Conservation (phyloP, 2,329 filamentous ascomycete species). For the Microcyclospora tardicrescens region DNA sequence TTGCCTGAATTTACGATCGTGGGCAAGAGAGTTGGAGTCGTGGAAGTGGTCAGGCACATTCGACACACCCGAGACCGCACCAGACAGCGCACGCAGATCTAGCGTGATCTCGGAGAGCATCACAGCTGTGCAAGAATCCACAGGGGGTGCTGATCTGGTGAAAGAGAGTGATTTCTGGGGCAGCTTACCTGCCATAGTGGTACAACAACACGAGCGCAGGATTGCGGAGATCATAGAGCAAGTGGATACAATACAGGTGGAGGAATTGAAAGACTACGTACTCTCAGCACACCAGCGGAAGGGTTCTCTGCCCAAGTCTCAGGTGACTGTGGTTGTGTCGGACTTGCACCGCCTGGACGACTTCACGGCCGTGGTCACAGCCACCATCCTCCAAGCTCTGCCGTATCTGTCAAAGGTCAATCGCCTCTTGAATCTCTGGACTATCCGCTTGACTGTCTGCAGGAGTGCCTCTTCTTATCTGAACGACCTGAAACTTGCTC, state of each 20-base stretch:
- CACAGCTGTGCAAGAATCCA: conserved; percentile 2
- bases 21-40: conserved; percentile 57
- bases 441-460: conserved; percentile 59
- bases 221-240: conserved; percentile 60
- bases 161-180: conserved; percentile 48
- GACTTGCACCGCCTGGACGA: conserved; percentile 53
- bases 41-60: conserved; percentile 47
- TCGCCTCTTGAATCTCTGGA: conserved; percentile 65
- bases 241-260: conserved; percentile 58
- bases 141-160: conserved; percentile 12
- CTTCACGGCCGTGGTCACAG: conserved; percentile 77
- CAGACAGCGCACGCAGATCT: conserved; percentile 15
- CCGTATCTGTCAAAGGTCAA: conserved; percentile 66
- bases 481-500: conserved; percentile 48
- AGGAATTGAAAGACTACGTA: conserved; percentile 82
- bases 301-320: not conserved
- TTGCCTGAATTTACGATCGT: conserved; percentile 57
- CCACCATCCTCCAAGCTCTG: conserved; percentile 78
- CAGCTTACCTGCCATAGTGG: conserved; percentile 51
- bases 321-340: conserved; percentile 19
- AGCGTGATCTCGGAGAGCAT: conserved; percentile 5
- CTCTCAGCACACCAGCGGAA: conserved; percentile 54
- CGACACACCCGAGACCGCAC: conserved; percentile 24
- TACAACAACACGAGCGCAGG: conserved; percentile 56
- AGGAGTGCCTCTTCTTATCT: conserved; percentile 60